Percentiles rank a stretch among this genome's conserved stretches.
These are phyloP conservation scores for Helotiales sp. DNA, from an alignment of 2,329 filamentous ascomycete genomes.

Conservation along the genomic window DNA sequence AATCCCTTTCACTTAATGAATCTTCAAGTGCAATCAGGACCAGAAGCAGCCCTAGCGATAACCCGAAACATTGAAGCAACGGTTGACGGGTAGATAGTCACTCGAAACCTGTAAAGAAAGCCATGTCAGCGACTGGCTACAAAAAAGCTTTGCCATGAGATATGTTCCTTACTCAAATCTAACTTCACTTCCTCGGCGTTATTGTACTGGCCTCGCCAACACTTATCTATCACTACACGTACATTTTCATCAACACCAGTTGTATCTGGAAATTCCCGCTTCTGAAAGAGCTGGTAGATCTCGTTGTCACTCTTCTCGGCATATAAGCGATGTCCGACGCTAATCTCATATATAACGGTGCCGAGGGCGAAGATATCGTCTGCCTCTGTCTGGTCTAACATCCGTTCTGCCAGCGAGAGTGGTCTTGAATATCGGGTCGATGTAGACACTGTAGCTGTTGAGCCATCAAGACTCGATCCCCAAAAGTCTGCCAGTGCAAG, in stretches of 20 bases:
- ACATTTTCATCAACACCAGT: neutral
- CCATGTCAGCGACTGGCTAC: neutral
- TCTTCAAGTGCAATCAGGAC: neutral
- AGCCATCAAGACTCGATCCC: constrained; percentile 16
- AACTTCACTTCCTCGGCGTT: neutral
- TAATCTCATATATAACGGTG: constrained; percentile 7
- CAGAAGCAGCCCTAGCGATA: neutral
- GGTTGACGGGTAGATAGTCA: neutral
- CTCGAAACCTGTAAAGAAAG: neutral
- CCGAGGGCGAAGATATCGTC: constrained; percentile 7
- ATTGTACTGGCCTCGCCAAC: neutral
- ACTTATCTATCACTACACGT: neutral
- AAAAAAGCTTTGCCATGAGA: neutral
- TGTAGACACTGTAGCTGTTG: neutral
- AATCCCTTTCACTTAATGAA: neutral
- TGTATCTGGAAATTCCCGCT: constrained; percentile 5
- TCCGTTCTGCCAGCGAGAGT: neutral
- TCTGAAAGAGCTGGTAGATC: neutral
- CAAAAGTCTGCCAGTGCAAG: constrained; percentile 28
- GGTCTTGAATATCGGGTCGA: constrained; percentile 1
- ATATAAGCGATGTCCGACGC: neutral
- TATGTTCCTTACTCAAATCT: neutral
- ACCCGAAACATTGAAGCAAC: neutral
- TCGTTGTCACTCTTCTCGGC: neutral
- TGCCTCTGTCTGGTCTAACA: neutral